Conservation (phyloP, 1,139 yeast genomes). For the Casaregolazyma lundiana region DNA sequence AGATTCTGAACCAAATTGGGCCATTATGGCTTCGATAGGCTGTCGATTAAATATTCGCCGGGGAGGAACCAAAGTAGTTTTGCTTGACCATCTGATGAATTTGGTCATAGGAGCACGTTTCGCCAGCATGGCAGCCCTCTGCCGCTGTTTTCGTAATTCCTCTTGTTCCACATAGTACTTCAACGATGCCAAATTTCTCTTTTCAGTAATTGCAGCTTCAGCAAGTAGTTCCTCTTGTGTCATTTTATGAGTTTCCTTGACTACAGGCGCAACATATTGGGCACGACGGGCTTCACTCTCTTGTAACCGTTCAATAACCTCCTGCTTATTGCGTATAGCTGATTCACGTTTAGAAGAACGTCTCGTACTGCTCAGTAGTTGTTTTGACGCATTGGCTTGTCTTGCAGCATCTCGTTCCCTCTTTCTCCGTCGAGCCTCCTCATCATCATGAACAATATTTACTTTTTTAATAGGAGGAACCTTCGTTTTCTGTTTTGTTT, state of each 20-base stretch:
- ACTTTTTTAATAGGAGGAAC: constrained; percentile 12
- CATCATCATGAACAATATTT: constrained; percentile 11
- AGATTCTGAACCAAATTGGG: constrained; percentile 13
- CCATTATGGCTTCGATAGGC: constrained; percentile 16
- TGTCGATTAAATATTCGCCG: constrained; percentile 22
- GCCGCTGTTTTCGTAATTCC: constrained; percentile 69
- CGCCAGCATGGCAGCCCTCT: constrained; percentile 66
- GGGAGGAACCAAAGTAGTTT: constrained; percentile 28
- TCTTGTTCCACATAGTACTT: constrained; percentile 81
- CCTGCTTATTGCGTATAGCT: constrained; percentile 74
- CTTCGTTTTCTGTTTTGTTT: constrained; percentile 13
- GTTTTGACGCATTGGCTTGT: constrained; percentile 15
- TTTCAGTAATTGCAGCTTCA: constrained; percentile 85
- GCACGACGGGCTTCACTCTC: constrained; percentile 66
- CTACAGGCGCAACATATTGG: constrained; percentile 37
- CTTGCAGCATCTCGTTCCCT: constrained; percentile 7
- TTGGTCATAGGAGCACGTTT: constrained; percentile 55
- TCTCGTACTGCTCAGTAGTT: constrained; percentile 55
- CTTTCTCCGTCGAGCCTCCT: constrained; percentile 16
- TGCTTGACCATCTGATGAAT: constrained; percentile 49
- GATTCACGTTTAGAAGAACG: constrained; percentile 77
- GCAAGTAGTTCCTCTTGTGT: constrained; percentile 84
- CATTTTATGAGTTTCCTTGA: constrained; percentile 37
- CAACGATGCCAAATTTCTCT: constrained; percentile 65
- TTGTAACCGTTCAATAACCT: constrained; percentile 66